Base-by-base conservation (phyloP, 352 stramenopile species). In the Pythium aphanidermatum region DNA sequence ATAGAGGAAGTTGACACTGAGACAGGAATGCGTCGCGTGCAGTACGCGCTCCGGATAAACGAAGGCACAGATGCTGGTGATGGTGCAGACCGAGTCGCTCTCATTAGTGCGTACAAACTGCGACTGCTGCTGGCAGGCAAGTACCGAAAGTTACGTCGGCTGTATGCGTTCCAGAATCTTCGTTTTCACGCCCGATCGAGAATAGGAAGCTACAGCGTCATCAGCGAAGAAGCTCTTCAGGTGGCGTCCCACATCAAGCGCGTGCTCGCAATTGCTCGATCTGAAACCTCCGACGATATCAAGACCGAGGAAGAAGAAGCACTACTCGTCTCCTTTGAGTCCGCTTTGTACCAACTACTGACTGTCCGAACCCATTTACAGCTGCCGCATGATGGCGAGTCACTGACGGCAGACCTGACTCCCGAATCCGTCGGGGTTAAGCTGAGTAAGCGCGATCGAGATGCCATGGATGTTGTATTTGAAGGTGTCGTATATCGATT, bases 401-500 rank as follows among this genome's bases (percentile, higher is more conserved):
- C 23, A 12, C 35, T 55, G 3, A 46, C 46, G 14, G 35, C 46
- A 1, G 54, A 53, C 20, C 19, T 65, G 10, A 65, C 67, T 20
- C 68, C 70, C 23, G 73, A 65, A 11, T 58, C 55, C 10, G 65
- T 93, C 4, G 81, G 78, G 2, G 72, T 91, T 17, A 85, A 84
- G 42, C 44, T 88, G 14, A 79, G 64, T 32, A 70, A 74, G 17
- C 64, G 67, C 8, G 76, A 90, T 32, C 72, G 72, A 5, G 55
- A 82, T 31, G 66, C 74, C 5, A 60, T 84, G 27, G 51, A 60
- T 13, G 72, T 86, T 1, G 60, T 65, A 7, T 83, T 72, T 24
- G 75, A 88, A 57, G 74, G 78, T 17, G 76, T 91, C 9, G 61
- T 86, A 20, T 86, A 88, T 33, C 78, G 78, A 23, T 91, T 82